Percentiles rank a stretch among this genome's conserved stretches.
Conservation (phyloP, 192 early-diverging fungal species). For the Coemansia sp. region DNA sequence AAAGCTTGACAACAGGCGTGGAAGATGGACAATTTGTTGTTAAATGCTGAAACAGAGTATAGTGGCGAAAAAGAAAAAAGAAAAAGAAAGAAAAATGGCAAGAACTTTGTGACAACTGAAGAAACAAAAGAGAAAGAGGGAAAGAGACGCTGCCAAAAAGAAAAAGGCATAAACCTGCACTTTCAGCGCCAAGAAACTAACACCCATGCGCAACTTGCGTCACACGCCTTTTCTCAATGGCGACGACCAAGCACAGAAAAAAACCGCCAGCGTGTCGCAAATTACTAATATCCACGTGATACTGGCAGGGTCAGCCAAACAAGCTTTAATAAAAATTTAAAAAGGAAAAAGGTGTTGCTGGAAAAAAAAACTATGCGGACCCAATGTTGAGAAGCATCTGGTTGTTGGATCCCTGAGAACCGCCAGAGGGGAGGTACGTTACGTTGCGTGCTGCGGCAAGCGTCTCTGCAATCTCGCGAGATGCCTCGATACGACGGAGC, state of each 20-base stretch:
- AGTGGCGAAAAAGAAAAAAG: slow-evolving; percentile 7
- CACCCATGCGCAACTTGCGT: not conserved
- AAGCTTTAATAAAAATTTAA: not conserved
- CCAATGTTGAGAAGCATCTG: slow-evolving; percentile 79
- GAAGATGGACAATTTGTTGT: not conserved
- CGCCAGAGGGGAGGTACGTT: slow-evolving; percentile 81
- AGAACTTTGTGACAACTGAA: not conserved
- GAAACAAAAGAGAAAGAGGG: not conserved
- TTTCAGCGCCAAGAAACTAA: not conserved
- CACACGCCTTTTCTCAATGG: not conserved
- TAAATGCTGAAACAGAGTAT: not conserved
- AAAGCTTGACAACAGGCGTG: not conserved
- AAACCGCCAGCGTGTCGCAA: not conserved
- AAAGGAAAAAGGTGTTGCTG: not conserved
- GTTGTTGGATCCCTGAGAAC: slow-evolving; percentile 57
- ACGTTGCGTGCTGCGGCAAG: slow-evolving; percentile 80
- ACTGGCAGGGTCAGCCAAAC: not conserved
- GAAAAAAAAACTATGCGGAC: slow-evolving; percentile 28
- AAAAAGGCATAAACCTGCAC: not conserved
- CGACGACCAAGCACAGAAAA: not conserved
- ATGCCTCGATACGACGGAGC: slow-evolving; percentile 96
- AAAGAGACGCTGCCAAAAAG: slow-evolving; percentile 1
- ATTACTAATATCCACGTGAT: not conserved
- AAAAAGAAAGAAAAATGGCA: slow-evolving; percentile 6
- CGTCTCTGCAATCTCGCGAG: slow-evolving; percentile 93